Evolutionary conservation across 495 filamentous ascomycete genomes (phyloP), one percentile per base, ranked within the genome.

Genomic region (Trichoderma erinaceum): DNA sequence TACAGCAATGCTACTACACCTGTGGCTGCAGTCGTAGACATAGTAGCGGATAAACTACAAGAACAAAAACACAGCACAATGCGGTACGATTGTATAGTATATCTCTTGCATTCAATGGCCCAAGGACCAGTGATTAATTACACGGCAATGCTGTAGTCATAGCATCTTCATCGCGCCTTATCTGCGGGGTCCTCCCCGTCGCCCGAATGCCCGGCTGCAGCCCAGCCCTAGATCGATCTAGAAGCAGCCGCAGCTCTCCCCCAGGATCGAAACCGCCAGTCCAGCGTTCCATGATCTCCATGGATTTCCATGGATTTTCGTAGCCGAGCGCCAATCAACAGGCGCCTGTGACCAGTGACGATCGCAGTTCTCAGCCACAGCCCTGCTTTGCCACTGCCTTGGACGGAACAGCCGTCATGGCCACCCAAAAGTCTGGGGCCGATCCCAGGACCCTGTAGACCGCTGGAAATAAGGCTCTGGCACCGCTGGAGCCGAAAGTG

Each of bases 331-430:
- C 35, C 35, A 38, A 38, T 38, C 5, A 38, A 38, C 35, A 38
- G 35, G 35, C 35, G 35, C 8, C 35, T 6, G 8, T 38, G 35
- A 3, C 15, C 1, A 61, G 3, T 1, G 56, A 29, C 25, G 23
- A 18, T 61, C 56, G 56, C 13, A 29, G 56, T 15, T 15, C 56
- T 5, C 35, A 38, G 74, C 44, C 44, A 48, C n/a, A 48, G 44
- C 44, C 44, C 44, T 4, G 44, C 44, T 61, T 61, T 21, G 56
- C 56, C 56, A 61, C 56, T 21, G 56, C 56, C 56, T 61, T 61
- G 56, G 3, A 25, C 56, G 56, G 27, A 12, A 13, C 5, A 29
- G 56, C 56, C 56, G 50, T 61, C 23, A 23, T 32, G 23, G 23
- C 56, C 23, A 27, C 56, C 1, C 4, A 12, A 61, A 3, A 4